Percentiles rank a stretch among this genome's conserved stretches.
These are phyloP conservation scores for Firmiana major DNA, from an alignment of 345 rosid genomes.

Conservation along the genomic window DNA sequence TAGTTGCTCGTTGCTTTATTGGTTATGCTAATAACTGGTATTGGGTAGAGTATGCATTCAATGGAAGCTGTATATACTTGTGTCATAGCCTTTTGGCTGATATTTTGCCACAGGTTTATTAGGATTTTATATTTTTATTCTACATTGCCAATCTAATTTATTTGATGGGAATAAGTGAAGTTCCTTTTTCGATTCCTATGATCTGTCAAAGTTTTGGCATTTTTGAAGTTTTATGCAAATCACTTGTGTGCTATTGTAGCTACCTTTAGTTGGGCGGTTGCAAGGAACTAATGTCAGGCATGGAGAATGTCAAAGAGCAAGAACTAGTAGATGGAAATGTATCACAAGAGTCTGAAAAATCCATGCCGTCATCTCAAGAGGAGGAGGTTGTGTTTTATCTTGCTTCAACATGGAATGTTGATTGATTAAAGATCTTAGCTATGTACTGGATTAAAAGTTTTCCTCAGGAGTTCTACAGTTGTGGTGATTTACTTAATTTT, in stretches of 20 bases:
- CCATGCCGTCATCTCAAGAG: conserved; percentile 59
- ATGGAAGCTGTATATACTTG: not conserved
- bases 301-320: conserved; percentile 9
- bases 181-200: not conserved
- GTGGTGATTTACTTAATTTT: conserved; percentile 10
- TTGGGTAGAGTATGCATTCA: not conserved
- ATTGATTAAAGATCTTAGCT: conserved; percentile 7
- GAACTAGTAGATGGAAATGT: not conserved
- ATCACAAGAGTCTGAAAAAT: not conserved
- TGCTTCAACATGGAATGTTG: not conserved
- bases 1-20: not conserved
- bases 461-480: not conserved
- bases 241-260: not conserved
- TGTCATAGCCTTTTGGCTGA: not conserved
- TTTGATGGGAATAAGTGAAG: not conserved
- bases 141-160: not conserved
- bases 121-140: not conserved
- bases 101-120: not conserved
- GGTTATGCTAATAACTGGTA: not conserved
- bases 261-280: not conserved
- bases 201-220: not conserved
- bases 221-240: not conserved
- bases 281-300: not conserved
- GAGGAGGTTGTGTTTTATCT: conserved; percentile 49
- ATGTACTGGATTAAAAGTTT: not conserved